Evolutionary conservation across 2,329 filamentous ascomycete genomes (phyloP).

Genomic region (Fusarium continuum): DNA sequence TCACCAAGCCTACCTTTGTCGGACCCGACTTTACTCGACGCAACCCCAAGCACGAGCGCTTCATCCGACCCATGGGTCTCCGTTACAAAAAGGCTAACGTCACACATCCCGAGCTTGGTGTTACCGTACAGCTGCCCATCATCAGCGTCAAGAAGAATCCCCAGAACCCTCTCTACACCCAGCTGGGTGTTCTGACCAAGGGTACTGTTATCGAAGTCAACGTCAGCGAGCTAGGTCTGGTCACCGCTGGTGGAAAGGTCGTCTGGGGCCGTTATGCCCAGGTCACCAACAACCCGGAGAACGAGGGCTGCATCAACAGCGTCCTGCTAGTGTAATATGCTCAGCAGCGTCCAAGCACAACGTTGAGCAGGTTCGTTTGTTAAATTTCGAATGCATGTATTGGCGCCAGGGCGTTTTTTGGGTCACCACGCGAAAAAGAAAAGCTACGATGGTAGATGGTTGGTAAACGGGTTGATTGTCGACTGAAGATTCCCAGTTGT

Average conservation of each 20-base stretch:
- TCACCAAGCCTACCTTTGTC: slow-evolving; percentile 75
- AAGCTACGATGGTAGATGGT: slow-evolving; percentile 29
- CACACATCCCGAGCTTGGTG: slow-evolving; percentile 79
- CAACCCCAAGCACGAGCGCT: slow-evolving; percentile 79
- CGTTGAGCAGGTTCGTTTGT: slow-evolving; percentile 24
- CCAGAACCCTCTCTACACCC: slow-evolving; percentile 89
- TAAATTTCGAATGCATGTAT: slow-evolving; percentile 42
- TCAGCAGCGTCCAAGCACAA: slow-evolving; percentile 1
- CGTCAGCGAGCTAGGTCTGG: slow-evolving; percentile 88
- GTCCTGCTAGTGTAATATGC: slow-evolving; percentile 40
- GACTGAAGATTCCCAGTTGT: slow-evolving; percentile 43
- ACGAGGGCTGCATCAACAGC: slow-evolving; percentile 51
- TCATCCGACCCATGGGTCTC: slow-evolving; percentile 61
- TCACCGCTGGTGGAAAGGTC: slow-evolving; percentile 91
- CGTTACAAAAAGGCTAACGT: slow-evolving; percentile 64
- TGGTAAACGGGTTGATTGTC: slow-evolving; percentile 41
- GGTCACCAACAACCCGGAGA: slow-evolving; percentile 58
- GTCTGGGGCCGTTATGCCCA: slow-evolving; percentile 86
- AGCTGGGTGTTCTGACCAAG: slow-evolving; percentile 88
- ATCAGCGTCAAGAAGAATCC: slow-evolving; percentile 74
- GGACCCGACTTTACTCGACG: slow-evolving; percentile 88
- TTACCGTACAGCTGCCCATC: slow-evolving; percentile 88
- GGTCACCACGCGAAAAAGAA: slow-evolving; percentile 35
- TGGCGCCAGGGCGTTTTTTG: slow-evolving; percentile 44
- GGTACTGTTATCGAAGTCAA: slow-evolving; percentile 88